Evolutionary conservation across 805 yeast genomes (phyloP).

Genomic region (Yamadazyma kitorensis): DNA sequence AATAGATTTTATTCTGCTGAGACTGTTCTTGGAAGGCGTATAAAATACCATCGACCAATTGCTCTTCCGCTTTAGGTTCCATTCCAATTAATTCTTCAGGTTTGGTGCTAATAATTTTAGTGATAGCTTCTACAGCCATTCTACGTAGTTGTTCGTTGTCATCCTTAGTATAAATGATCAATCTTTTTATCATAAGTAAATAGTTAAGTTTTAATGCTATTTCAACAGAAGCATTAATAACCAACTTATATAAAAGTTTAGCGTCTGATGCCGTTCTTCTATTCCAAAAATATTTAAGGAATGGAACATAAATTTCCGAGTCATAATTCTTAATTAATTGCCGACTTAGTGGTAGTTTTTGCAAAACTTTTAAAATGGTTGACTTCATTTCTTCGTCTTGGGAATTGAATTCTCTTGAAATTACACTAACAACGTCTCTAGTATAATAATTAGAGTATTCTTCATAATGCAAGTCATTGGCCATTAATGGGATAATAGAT

Average conservation of each 20-base stretch:
- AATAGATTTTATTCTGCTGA: slow-evolving; percentile 49
- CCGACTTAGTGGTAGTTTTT: slow-evolving; percentile 60
- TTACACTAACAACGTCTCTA: slow-evolving; percentile 62
- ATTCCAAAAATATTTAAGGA: slow-evolving; percentile 76
- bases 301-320: slow-evolving; percentile 54
- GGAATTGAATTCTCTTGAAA: slow-evolving; percentile 69
- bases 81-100: slow-evolving; percentile 47
- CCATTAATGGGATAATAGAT: slow-evolving; percentile 80
- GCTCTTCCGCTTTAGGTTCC: slow-evolving; percentile 57
- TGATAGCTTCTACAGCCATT: slow-evolving; percentile 74
- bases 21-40: slow-evolving; percentile 81
- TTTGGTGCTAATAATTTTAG: slow-evolving; percentile 46
- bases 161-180: slow-evolving; percentile 66
- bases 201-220: slow-evolving; percentile 70
- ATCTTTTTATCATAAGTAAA: slow-evolving; percentile 52
- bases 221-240: slow-evolving; percentile 68
- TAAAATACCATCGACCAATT: slow-evolving; percentile 75
- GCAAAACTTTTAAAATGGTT: slow-evolving; percentile 66
- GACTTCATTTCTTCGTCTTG: slow-evolving; percentile 88
- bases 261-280: slow-evolving; percentile 73
- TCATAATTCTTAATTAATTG: slow-evolving; percentile 51
- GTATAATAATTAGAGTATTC: slow-evolving; percentile 81
- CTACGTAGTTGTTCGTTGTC: slow-evolving; percentile 75
- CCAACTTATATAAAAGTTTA: slow-evolving; percentile 50
- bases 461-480: slow-evolving; percentile 43